Conservation (phyloP, 2,329 filamentous ascomycete species). For the Colletotrichum orbiculare region DNA sequence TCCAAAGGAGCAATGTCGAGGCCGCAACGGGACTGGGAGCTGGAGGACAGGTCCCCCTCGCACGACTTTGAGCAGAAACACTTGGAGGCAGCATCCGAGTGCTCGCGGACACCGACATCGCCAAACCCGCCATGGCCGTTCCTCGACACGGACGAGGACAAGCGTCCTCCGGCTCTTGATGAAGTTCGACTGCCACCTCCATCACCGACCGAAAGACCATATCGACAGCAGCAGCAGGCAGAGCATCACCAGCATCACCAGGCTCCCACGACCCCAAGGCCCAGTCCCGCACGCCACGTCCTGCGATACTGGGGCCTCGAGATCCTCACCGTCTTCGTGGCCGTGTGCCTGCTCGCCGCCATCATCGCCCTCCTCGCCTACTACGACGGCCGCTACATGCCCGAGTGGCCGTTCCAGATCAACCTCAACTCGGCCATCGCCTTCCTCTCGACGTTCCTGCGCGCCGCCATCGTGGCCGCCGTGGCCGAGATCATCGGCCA, state of each 20-base stretch:
- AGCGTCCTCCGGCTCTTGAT: not conserved
- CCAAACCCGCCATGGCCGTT: constrained; percentile 18
- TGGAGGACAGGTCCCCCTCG: constrained; percentile 15
- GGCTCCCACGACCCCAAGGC: not conserved
- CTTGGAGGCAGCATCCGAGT: not conserved
- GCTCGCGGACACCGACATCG: not conserved
- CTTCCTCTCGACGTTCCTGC: constrained; percentile 34
- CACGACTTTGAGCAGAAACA: not conserved
- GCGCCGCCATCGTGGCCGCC: constrained; percentile 42
- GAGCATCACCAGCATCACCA: not conserved
- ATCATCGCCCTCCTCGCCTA: constrained; percentile 24
- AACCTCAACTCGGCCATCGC: constrained; percentile 40
- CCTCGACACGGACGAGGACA: not conserved
- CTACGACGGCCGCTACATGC: constrained; percentile 33
- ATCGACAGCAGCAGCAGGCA: not conserved
- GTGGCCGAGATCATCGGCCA: constrained; percentile 46
- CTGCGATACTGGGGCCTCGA: constrained; percentile 28
- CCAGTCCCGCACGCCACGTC: constrained; percentile 12
- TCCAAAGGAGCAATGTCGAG: not conserved
- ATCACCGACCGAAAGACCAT: too few species aligned
- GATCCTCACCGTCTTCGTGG: constrained; percentile 14
- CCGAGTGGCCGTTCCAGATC: constrained; percentile 40
- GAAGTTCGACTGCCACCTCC: too few species aligned
- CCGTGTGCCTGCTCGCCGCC: constrained; percentile 16
- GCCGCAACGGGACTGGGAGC: constrained; percentile 20